A percentile compares a stretch with the other conserved stretches of the same genome.
phyloP scores from a whole-genome alignment of 2,329 filamentous ascomycete species.

The Ophiostoma ulmi region DNA sequence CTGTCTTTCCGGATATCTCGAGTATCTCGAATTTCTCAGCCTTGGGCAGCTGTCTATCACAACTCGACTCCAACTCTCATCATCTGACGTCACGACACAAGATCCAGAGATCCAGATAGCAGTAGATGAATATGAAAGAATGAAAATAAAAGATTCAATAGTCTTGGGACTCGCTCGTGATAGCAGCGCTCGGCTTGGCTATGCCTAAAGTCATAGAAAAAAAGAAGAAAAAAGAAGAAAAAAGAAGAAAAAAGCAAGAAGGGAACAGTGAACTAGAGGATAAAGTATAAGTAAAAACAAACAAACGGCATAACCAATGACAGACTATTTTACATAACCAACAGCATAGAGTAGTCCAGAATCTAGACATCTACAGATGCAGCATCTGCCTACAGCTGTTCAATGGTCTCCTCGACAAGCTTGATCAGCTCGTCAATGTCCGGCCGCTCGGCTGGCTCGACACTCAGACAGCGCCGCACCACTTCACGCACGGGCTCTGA shows the following conservation, averaged over 20 bases:
- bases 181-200: neutral
- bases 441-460: constrained; percentile 83
- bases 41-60: no score
- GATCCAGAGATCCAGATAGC: neutral
- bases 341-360: neutral
- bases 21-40: no score
- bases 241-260: neutral
- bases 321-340: neutral
- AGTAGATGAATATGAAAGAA: no score
- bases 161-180: neutral
- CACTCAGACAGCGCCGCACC: constrained; percentile 76
- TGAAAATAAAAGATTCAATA: neutral
- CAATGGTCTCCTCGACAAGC: constrained; percentile 70
- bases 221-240: neutral
- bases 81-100: neutral
- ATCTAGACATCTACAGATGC: no score
- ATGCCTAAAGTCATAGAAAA: neutral
- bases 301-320: neutral
- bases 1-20: no score
- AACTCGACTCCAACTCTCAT: neutral
- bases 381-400: constrained; percentile 40
- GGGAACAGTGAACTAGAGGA: neutral
- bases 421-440: constrained; percentile 78
- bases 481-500: constrained; percentile 81
- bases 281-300: neutral